Base-by-base conservation (phyloP, 148 eudicot genomes). In the Rhododendron williamsianum region DNA sequence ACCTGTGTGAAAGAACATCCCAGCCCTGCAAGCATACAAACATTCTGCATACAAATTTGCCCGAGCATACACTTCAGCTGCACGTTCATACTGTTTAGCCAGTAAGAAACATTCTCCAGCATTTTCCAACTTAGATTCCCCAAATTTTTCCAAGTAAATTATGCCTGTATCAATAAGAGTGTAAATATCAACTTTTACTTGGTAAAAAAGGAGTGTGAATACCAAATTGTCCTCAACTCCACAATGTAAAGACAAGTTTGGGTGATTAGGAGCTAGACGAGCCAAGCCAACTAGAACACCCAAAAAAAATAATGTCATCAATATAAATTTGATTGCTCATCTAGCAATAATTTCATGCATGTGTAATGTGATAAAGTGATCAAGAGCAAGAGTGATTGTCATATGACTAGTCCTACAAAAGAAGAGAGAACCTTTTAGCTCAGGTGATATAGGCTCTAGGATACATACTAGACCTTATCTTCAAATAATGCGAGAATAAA, bases 91-190 rank as follows among this genome's bases (percentile, higher is more conserved):
- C 33, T 82, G 72, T 80, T 82, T 78, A 13, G 89, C 89, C 46
- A 78, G 71, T 19, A 35, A 48, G 84, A 86, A 92, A 83, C 92
- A 90, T 19, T 89, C 84, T 25, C 88, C 93, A 36, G 91, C 92
- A 41, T 80, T 86, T 25, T 79, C 80, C 30, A 90, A 33, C 84
- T 85, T 85, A 15, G 86, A 72, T 81, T 86, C 89, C 48, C 77
- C 85, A 51, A 23, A 65, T 69, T 78, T 86, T 21, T 83, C 74
- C 63, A 72, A 18, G 48, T 86, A 88, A 54, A 90, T 81, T 18
- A 23, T 41, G n/a, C 91, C 91, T 90, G 84, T 41, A 80, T 0
- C 30, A 25, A 25, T 9, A 33, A 65, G 71, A 65, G 11, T 65
- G n/a, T 58, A 65, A 9, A 65, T n/a, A 65, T 65, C 3, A 7